These are phyloP conservation scores for Lagenidium giganteum DNA, from an alignment of 352 stramenopile species.

Conservation along the genomic window DNA sequence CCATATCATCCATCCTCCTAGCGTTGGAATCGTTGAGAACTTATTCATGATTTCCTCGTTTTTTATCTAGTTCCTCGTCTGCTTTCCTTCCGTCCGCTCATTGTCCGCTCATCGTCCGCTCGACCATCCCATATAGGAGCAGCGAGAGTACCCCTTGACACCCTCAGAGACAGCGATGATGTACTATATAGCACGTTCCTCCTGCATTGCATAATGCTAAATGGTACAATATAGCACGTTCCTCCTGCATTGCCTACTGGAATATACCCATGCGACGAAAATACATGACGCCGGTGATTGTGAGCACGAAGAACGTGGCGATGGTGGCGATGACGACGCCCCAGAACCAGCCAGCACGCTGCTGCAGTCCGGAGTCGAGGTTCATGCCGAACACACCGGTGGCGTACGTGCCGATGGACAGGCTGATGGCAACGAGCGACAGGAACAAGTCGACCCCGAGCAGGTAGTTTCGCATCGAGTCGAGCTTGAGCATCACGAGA, in stretches of 20 bases:
- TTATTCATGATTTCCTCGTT: too few species aligned
- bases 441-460: slow-evolving; percentile 61
- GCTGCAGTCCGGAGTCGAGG: slow-evolving; percentile 5
- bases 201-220: slow-evolving; percentile 20
- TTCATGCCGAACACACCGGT: slow-evolving; percentile 33
- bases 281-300: slow-evolving; percentile 32
- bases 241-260: slow-evolving; percentile 12
- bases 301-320: slow-evolving; percentile 33
- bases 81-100: too few species aligned
- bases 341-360: neutral
- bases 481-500: slow-evolving; percentile 62
- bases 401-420: slow-evolving; percentile 24
- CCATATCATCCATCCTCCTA: too few species aligned
- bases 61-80: too few species aligned
- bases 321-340: slow-evolving; percentile 5
- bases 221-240: too few species aligned
- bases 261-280: slow-evolving; percentile 49
- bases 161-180: too few species aligned
- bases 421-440: slow-evolving; percentile 42
- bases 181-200: too few species aligned
- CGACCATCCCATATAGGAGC: too few species aligned
- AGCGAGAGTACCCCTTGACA: too few species aligned
- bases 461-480: slow-evolving; percentile 64
- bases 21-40: too few species aligned
- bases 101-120: too few species aligned